phyloP scores from a whole-genome alignment of 179 eudicot species.

The Beta macrorhiza region DNA sequence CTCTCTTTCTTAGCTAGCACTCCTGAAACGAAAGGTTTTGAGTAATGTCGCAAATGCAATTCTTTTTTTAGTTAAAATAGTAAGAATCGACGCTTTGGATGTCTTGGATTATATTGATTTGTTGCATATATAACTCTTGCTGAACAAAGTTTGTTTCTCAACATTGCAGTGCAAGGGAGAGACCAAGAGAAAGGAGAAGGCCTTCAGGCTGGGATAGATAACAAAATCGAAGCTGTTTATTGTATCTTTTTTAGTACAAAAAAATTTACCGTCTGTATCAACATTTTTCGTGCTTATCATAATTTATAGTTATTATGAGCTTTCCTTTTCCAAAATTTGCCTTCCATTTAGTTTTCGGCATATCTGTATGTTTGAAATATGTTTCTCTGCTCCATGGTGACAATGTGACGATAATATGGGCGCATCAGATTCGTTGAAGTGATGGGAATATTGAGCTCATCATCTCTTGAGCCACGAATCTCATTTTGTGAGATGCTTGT shows the following conservation, averaged over 20 bases:
- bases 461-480: background rate
- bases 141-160: constrained; percentile 18
- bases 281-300: constrained; percentile 13
- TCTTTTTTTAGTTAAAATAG: background rate
- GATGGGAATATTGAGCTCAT: background rate
- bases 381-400: background rate
- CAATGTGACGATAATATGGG: background rate
- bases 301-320: background rate
- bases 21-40: too few relatives aligned
- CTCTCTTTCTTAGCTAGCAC: background rate
- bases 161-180: constrained; percentile 54
- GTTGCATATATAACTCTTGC: background rate
- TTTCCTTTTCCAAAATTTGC: constrained; percentile 10
- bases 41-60: background rate
- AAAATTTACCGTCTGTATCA: constrained; percentile 19
- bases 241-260: constrained; percentile 4
- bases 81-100: background rate
- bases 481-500: background rate
- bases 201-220: constrained; percentile 94
- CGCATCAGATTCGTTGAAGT: background rate
- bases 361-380: background rate
- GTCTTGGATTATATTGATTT: background rate
- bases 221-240: constrained; percentile 1
- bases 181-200: constrained; percentile 77
- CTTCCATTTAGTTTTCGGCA: background rate